Evolutionary conservation across 768 basidiomycete species (phyloP).

Genomic region (Dioszegia aurantiaca): DNA sequence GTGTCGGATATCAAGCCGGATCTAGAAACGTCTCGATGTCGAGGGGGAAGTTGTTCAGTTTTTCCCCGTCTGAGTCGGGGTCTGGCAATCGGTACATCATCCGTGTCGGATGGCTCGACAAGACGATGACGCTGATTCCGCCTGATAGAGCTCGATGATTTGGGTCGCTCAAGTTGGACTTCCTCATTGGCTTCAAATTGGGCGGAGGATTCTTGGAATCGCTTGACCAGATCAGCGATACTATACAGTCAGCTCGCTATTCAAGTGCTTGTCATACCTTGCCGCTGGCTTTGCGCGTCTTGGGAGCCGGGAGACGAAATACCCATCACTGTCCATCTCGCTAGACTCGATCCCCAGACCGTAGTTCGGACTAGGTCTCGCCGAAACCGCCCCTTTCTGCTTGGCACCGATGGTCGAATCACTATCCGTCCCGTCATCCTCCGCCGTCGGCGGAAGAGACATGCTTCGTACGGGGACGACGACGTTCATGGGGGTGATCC

Average conservation of each 20-base stretch:
- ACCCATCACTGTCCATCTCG: slow-evolving; percentile 42
- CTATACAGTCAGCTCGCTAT: slow-evolving; percentile 18
- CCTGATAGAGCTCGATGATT: slow-evolving; percentile 27
- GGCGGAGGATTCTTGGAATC: slow-evolving; percentile 39
- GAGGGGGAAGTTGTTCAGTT: slow-evolving; percentile 39
- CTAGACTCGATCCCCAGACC: slow-evolving; percentile 37
- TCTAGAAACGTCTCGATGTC: slow-evolving; percentile 41
- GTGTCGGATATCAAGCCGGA: slow-evolving; percentile 74
- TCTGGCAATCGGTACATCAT: slow-evolving; percentile 58
- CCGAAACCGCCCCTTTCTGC: slow-evolving; percentile 15
- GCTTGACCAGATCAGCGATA: slow-evolving; percentile 78
- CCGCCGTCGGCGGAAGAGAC: slow-evolving; percentile 13
- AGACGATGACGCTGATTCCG: slow-evolving; percentile 20
- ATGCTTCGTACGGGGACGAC: slow-evolving; percentile 18
- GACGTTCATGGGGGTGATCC: slow-evolving; percentile 30
- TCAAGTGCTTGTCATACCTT: background rate
- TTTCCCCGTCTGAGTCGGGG: slow-evolving; percentile 44
- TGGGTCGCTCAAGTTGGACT: slow-evolving; percentile 20
- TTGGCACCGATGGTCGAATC: slow-evolving; percentile 55
- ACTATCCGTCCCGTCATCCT: slow-evolving; percentile 47
- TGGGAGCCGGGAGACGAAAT: slow-evolving; percentile 50
- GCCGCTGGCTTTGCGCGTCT: slow-evolving; percentile 43
- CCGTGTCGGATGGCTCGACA: slow-evolving; percentile 68
- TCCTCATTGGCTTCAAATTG: slow-evolving; percentile 25
- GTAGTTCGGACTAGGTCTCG: slow-evolving; percentile 1